Evolutionary conservation across 1,139 yeast species (phyloP).

Genomic region (Sugiyamaella paludigena): DNA sequence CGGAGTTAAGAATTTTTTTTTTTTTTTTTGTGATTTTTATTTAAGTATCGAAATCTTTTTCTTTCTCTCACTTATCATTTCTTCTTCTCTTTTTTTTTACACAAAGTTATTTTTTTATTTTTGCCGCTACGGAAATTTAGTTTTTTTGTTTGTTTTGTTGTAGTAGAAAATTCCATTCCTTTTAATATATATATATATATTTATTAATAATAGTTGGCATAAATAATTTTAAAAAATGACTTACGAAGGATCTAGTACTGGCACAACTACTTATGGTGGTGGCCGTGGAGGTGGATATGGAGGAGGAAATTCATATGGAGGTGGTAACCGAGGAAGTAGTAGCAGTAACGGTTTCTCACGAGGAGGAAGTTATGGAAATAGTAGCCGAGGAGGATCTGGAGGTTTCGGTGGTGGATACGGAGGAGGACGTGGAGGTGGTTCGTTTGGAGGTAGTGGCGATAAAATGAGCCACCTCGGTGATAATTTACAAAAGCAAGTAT

Average conservation of each 20-base stretch:
- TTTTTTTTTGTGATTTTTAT: too few species aligned
- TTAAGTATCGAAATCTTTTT: neutral
- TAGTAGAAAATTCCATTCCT: neutral
- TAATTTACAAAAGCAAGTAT: constrained; percentile 66
- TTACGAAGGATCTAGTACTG: constrained; percentile 15
- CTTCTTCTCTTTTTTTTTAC: too few species aligned
- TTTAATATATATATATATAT: neutral
- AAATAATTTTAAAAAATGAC: constrained; percentile 12
- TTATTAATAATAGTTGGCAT: neutral
- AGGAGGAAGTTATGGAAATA: constrained; percentile 6
- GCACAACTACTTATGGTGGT: neutral
- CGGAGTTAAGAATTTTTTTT: neutral
- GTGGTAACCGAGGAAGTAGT: constrained; percentile 1
- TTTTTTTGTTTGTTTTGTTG: constrained; percentile 2
- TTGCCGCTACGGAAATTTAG: too few species aligned
- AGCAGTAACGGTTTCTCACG: constrained; percentile 1
- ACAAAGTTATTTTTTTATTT: too few species aligned
- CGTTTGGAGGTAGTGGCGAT: constrained; percentile 34
- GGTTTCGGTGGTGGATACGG: constrained; percentile 2
- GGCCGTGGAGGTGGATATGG: constrained; percentile 2
- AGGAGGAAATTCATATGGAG: neutral
- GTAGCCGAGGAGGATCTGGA: constrained; percentile 2
- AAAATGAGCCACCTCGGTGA: constrained; percentile 51
- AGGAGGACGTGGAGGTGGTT: constrained; percentile 18
- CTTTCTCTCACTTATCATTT: neutral